Evolutionary conservation across 78 protist genomes (phyloP).

Genomic region (Salpingoeca rosetta): DNA sequence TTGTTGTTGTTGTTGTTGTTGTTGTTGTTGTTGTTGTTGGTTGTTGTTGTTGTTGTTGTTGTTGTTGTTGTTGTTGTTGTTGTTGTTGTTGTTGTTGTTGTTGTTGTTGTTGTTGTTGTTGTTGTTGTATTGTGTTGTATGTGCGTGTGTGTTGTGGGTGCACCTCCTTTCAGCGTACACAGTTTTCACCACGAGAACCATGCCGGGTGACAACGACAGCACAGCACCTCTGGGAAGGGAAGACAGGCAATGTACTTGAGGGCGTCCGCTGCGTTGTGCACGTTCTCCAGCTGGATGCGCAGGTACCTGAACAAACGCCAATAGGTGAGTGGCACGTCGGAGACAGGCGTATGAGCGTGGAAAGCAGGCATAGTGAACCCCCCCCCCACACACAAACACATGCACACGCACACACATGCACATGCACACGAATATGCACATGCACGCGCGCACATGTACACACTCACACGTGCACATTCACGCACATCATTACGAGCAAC

Average conservation of each 20-base stretch:
- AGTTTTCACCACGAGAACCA: not conserved
- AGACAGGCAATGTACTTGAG: constrained; percentile 57
- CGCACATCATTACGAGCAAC: too few relatives aligned
- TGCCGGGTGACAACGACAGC: not conserved
- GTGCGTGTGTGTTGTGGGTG: not conserved
- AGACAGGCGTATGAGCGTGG: too few relatives aligned
- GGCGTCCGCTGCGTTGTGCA: constrained; percentile 44
- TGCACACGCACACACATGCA: too few relatives aligned
- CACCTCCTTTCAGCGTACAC: constrained; percentile 7
- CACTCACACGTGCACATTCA: not conserved
- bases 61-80: not conserved
- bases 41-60: not conserved
- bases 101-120: not conserved
- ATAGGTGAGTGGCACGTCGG: not conserved
- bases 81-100: not conserved
- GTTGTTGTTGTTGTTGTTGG: not conserved
- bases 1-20: not conserved
- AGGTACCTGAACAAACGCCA: constrained; percentile 55
- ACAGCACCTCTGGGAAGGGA: constrained; percentile 15
- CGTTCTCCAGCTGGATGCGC: constrained; percentile 67
- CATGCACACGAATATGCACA: too few relatives aligned
- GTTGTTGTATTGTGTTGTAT: not conserved
- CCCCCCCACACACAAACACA: too few relatives aligned
- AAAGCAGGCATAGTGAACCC: not conserved
- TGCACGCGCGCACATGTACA: not conserved